Base-by-base conservation (phyloP, 768 basidiomycete genomes). In the Tricholomella constricta region DNA sequence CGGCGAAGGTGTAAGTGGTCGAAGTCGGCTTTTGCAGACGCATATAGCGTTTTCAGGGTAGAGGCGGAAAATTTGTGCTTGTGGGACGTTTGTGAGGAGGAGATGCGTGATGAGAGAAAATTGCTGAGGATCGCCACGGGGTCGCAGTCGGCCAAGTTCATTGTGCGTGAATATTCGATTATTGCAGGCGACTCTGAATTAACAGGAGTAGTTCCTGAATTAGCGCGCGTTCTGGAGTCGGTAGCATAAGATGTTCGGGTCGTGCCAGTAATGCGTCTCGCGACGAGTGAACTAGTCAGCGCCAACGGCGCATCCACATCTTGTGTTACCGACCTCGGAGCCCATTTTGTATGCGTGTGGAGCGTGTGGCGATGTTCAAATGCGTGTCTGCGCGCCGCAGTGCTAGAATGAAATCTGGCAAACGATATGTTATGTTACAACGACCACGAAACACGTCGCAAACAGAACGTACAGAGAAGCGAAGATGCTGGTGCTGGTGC, bases 41-140 rank as follows among this genome's bases (percentile, higher is more conserved):
- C 53, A 57, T 79, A 83, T 27, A 80, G 67, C 19, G 66, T 67
- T 55, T 69, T 70, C 34, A 82, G 55, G 10, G 57, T 62, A 49
- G 70, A 65, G 1, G 72, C 61, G 36, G 72, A 68, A 11, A 32
- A 14, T 10, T 3, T 32, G 43, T 62, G 61, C 37, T 55, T 60
- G 29, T 58, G 35, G 5, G 64, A 54, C 6, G 45, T 42, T 4
- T 49, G 15, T 20, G 62, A 55, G n/a, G 48, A 10, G 20, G 59
- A 26, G 43, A 57, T 64, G 2, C 26, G 45, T n/a, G 56, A 42
- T 6, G 64, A 63, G 37, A 69, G 55, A 37, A 71, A 66, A 14
- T 48, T 52, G 19, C 49, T 59, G 22, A 70, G 56, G 34, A 66
- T 48, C 9, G 62, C 46, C n/a, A 38, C 40, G 14, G 52, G 27